Evolutionary conservation across 495 filamentous ascomycete genomes (phyloP).

Genomic region (Mytilinidion resinicola): DNA sequence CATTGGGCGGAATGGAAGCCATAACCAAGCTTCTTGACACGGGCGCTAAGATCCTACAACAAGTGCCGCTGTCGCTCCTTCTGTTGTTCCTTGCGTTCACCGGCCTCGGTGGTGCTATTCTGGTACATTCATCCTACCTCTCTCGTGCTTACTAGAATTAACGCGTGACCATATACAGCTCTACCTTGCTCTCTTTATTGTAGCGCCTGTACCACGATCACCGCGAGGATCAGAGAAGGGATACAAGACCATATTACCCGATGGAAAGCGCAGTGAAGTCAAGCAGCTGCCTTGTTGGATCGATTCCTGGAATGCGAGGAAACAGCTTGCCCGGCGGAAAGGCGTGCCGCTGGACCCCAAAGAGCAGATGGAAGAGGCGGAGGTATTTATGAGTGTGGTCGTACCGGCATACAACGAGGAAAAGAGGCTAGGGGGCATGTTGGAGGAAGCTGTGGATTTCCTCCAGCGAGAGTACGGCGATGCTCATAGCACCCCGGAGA

Average conservation of each 20-base stretch:
- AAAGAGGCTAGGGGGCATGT: constrained; percentile 69
- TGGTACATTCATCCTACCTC: constrained; percentile 1
- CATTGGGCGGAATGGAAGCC: not conserved
- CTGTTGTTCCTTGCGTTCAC: constrained; percentile 4
- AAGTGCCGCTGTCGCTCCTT: not conserved
- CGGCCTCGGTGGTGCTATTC: not conserved
- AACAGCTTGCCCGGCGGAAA: constrained; percentile 39
- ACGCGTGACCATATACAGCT: constrained; percentile 42
- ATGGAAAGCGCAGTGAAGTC: constrained; percentile 53
- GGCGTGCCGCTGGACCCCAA: constrained; percentile 35
- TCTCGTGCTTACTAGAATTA: not conserved
- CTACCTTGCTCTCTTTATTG: constrained; percentile 61
- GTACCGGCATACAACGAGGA: constrained; percentile 96
- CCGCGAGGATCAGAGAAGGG: constrained; percentile 73
- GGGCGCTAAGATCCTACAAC: constrained; percentile 1
- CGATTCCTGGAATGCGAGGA: constrained; percentile 56
- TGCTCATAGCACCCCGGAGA: constrained; percentile 13
- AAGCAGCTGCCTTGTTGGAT: constrained; percentile 77
- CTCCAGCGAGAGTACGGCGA: constrained; percentile 69
- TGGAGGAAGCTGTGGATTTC: constrained; percentile 85
- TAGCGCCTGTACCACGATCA: constrained; percentile 74
- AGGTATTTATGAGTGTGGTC: constrained; percentile 75
- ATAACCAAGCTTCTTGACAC: not conserved
- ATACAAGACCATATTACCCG: constrained; percentile 67
- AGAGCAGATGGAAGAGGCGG: constrained; percentile 42